Conservation (phyloP, 345 rosid genomes). For the Hibiscus tridactylites region DNA sequence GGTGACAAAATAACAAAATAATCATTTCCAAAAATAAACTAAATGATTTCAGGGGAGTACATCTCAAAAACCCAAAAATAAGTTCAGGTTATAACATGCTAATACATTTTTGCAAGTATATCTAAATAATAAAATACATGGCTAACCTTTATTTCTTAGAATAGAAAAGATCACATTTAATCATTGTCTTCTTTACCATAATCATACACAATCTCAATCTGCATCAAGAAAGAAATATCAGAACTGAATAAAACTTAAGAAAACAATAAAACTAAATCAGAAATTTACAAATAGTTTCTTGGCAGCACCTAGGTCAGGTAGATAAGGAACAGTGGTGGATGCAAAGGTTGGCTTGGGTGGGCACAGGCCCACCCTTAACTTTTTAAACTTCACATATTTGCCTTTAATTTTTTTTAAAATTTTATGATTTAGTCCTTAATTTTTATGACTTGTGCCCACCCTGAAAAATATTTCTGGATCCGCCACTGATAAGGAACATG, state of each 20-base stretch:
- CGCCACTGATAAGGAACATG: neutral
- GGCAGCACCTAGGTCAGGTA: neutral
- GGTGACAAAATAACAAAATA: neutral
- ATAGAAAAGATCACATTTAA: constrained; percentile 15
- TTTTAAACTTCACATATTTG: too few relatives aligned
- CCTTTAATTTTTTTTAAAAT: too few relatives aligned
- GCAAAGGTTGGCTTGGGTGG: too few relatives aligned
- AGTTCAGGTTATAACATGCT: neutral
- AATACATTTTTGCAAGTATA: neutral
- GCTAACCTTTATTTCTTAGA: constrained; percentile 47
- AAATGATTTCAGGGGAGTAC: neutral
- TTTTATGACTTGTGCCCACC: too few relatives aligned
- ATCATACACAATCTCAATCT: constrained; percentile 85
- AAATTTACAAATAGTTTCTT: neutral
- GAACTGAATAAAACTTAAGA: neutral
- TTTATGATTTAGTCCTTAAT: too few relatives aligned
- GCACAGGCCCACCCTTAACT: too few relatives aligned
- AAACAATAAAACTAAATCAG: neutral
- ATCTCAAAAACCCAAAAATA: neutral
- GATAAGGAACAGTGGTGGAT: neutral
- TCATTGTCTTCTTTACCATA: constrained; percentile 66
- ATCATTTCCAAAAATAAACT: neutral
- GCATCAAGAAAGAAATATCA: constrained; percentile 28
- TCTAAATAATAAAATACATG: neutral
- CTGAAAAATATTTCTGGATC: too few relatives aligned